Evolutionary conservation across 192 early-diverging fungal genomes (phyloP), one percentile per base, ranked within the genome.

Genomic region (Obelidium mucronatum): DNA sequence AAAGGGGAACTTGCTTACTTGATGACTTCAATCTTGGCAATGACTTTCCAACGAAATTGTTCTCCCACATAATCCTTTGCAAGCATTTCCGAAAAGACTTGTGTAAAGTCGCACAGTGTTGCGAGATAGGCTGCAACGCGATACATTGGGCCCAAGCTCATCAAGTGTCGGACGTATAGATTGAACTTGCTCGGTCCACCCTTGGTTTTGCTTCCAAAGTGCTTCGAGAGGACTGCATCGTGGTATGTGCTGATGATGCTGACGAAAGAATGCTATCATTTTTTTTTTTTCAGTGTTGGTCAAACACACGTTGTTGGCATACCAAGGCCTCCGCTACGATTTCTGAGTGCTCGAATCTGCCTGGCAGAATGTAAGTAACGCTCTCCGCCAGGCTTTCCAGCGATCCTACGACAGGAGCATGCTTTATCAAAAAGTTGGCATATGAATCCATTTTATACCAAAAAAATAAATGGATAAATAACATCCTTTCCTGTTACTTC

Each of bases 291-390:
- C 19, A 8, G 55, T 60, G 13, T 19, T 33, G 53, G 42, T 0
- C 15, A 28, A 26, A 59, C 58, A 8, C 1, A 33, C 15, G n/a
- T 31, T n/a, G n/a, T 31, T 15, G 1, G 78, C 77, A 34, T 72
- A 87, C 83, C 82, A 72, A 33, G 17, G 91, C 92, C 87, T 97
- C 94, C 17, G 95, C 95, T 11, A 92, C 93, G 40, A 98, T 86
- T 77, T 98, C 97, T 22, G 95, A 90, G 79, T 97, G 93, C 40
- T 91, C 89, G 80, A 98, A 98, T 13, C 97, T 92, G 59, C 96
- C 94, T 33, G 95, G 95, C 24, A 98, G 75, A 37, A 98, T 87
- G 68, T 98, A 98, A 15, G 95, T 94, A 36, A 97, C 86, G 37
- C 92, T 92, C 3, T 95, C 89, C 17, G 96, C 83, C 5, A 91